Conservation (phyloP, 164 flowering plant species). For the Sextonia rubra region DNA sequence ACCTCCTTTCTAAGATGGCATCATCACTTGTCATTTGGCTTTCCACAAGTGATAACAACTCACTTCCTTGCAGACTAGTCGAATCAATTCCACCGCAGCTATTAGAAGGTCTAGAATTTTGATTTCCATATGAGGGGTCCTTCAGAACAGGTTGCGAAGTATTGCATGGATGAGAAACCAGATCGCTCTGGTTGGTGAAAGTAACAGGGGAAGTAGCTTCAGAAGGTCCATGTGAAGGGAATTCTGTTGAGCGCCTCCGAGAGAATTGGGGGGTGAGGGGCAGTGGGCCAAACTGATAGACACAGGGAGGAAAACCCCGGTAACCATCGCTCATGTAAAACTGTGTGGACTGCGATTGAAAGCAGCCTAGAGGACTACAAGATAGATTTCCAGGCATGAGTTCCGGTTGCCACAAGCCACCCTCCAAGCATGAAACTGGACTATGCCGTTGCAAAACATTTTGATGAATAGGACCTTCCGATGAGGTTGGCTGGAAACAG, state of each 20-base stretch:
- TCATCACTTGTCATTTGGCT: slow-evolving; percentile 21
- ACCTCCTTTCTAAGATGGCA: slow-evolving; percentile 21
- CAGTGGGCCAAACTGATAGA: slow-evolving; percentile 18
- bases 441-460: background rate
- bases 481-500: slow-evolving; percentile 14
- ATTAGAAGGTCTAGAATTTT: slow-evolving; percentile 5
- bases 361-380: slow-evolving; percentile 26
- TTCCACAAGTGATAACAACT: slow-evolving; percentile 16
- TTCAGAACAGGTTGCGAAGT: slow-evolving; percentile 30
- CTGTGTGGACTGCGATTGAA: slow-evolving; percentile 41
- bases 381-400: slow-evolving; percentile 21
- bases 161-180: slow-evolving; percentile 25
- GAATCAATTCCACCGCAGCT: slow-evolving; percentile 11
- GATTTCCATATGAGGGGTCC: slow-evolving; percentile 18
- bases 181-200: slow-evolving; percentile 19
- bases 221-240: slow-evolving; percentile 23
- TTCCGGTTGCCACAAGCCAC: slow-evolving; percentile 20
- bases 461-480: slow-evolving; percentile 2
- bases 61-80: slow-evolving; percentile 18
- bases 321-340: slow-evolving; percentile 45
- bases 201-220: slow-evolving; percentile 22
- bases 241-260: slow-evolving; percentile 16
- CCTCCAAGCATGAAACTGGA: slow-evolving; percentile 14
- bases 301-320: slow-evolving; percentile 40
- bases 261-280: slow-evolving; percentile 21